Percentiles rank a stretch among this genome's conserved stretches.
Conservation (phyloP, 208 protist genomes). For the Crithidia expoeki region DNA sequence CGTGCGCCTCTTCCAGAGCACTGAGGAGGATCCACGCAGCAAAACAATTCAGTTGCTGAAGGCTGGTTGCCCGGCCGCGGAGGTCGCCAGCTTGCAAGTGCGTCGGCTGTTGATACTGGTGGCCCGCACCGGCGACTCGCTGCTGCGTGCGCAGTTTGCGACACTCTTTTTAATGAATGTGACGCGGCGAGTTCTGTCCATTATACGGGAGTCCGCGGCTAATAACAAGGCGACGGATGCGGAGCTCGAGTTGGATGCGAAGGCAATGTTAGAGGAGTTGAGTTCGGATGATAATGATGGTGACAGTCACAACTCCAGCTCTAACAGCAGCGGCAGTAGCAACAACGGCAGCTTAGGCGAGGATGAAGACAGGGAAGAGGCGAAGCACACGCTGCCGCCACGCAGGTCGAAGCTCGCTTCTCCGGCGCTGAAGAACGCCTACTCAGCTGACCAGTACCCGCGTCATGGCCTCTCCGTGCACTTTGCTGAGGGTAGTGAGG, state of each 20-base stretch:
- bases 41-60: constrained; percentile 43
- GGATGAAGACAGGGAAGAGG: constrained; percentile 15
- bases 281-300: constrained; percentile 21
- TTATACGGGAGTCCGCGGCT: constrained; percentile 68
- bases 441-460: not conserved
- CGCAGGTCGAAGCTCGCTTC: constrained; percentile 16
- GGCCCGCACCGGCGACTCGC: constrained; percentile 52
- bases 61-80: constrained; percentile 46
- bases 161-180: constrained; percentile 86
- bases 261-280: constrained; percentile 39
- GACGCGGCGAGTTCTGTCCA: constrained; percentile 80
- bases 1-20: constrained; percentile 56
- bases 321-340: constrained; percentile 13
- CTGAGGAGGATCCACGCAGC: constrained; percentile 43
- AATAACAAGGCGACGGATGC: constrained; percentile 41
- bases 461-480: constrained; percentile 35
- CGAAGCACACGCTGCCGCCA: not conserved
- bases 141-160: constrained; percentile 72
- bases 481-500: constrained; percentile 23
- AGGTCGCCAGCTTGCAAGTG: constrained; percentile 64
- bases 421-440: constrained; percentile 5
- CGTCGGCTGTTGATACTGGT: constrained; percentile 57
- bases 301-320: not conserved
- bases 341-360: not conserved
- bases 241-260: constrained; percentile 60